These are phyloP conservation scores for Aplosporella prunicola DNA, from an alignment of 2,329 filamentous ascomycete species.

Conservation along the genomic window DNA sequence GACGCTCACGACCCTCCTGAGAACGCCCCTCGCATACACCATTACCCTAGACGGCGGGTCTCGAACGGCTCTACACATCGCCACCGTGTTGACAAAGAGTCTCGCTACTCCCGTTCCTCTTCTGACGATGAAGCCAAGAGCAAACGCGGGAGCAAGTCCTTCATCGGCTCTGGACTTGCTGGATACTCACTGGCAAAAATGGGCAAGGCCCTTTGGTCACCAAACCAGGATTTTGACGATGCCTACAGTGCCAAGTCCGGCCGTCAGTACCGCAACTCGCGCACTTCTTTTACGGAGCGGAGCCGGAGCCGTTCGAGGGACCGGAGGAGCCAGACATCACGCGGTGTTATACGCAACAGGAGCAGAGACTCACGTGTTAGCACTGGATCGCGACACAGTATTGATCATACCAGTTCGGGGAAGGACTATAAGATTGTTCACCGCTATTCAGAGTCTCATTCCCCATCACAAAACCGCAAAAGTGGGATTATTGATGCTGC, in stretches of 20 bases:
- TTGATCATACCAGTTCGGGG: conserved; percentile 22
- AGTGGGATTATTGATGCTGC: conserved; percentile 28
- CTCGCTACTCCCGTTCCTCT: conserved; percentile 44
- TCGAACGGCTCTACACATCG: conserved; percentile 36
- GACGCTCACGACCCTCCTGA: conserved; percentile 47
- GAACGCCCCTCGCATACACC: conserved; percentile 52
- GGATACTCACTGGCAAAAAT: conserved; percentile 44
- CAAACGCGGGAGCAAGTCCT: conserved; percentile 36
- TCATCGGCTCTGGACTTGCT: conserved; percentile 46
- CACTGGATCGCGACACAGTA: too few species aligned
- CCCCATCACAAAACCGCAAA: conserved; percentile 30
- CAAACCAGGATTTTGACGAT: conserved; percentile 48
- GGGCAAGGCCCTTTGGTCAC: conserved; percentile 44
- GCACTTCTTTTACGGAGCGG: conserved; percentile 23
- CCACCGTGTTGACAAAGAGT: conserved; percentile 49
- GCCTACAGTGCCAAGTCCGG: conserved; percentile 51
- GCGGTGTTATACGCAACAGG: conserved; percentile 30
- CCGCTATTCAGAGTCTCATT: conserved; percentile 31
- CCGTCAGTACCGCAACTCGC: conserved; percentile 25
- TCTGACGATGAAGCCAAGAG: conserved; percentile 43
- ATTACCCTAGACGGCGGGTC: conserved; percentile 40
- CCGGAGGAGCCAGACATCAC: conserved; percentile 36
- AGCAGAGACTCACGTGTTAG: conserved; percentile 27
- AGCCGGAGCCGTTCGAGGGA: conserved; percentile 28
- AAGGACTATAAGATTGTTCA: conserved; percentile 28